Conservation (phyloP, 2,329 filamentous ascomycete genomes). For the Colletotrichum neosansevieriae region DNA sequence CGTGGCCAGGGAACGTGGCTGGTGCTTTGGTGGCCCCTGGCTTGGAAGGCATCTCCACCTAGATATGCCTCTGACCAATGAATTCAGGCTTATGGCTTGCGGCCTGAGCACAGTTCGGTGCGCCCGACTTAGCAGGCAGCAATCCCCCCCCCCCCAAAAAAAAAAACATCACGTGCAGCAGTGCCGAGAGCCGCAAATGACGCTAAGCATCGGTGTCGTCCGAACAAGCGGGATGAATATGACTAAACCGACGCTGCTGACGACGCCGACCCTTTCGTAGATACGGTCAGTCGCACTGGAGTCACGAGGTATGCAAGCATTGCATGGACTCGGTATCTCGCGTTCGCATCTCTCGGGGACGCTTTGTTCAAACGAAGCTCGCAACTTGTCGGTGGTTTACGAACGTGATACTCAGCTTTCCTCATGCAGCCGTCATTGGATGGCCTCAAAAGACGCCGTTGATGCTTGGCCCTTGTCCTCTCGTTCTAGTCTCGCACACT, state of each 20-base stretch:
- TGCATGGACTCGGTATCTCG: constrained; percentile 14
- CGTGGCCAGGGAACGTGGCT: constrained; percentile 37
- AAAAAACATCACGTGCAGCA: constrained; percentile 27
- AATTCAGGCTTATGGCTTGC: constrained; percentile 16
- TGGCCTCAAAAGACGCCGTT: constrained; percentile 30
- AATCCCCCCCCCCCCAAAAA: no score
- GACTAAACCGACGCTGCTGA: constrained; percentile 35
- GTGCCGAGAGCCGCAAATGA: constrained; percentile 28
- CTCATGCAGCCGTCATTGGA: constrained; percentile 4
- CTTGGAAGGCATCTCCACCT: background rate
- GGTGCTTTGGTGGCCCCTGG: constrained; percentile 19
- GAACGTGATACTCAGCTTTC: constrained; percentile 1
- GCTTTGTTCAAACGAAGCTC: constrained; percentile 13
- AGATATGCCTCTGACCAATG: background rate
- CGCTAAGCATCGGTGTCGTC: constrained; percentile 42
- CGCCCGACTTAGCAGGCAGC: constrained; percentile 28
- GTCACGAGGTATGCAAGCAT: constrained; percentile 25
- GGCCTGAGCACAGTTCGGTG: constrained; percentile 22
- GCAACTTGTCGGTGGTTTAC: background rate
- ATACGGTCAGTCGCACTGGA: background rate
- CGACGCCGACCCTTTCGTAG: constrained; percentile 35
- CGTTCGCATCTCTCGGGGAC: background rate
- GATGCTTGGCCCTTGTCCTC: constrained; percentile 5
- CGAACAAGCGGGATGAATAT: constrained; percentile 33
- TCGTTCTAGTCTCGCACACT: background rate